Evolutionary conservation across 768 basidiomycete genomes (phyloP), one percentile per base, ranked within the genome.

Genomic region (Tylopilus subfusipes): DNA sequence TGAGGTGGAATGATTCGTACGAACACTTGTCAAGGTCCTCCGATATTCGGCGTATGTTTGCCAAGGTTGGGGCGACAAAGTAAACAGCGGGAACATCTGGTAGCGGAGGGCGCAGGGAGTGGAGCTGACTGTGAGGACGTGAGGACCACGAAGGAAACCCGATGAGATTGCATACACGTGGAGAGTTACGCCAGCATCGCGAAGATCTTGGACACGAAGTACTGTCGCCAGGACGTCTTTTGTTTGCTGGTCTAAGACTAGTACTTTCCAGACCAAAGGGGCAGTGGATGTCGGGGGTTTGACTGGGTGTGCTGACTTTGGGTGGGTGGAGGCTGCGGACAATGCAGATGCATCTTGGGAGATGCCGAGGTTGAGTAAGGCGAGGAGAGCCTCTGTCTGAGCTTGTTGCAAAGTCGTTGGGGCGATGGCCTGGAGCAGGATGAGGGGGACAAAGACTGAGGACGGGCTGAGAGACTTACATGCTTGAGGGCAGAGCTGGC

Each of bases 71-170:
- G 0, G 93, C 82, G 48, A 98, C 89, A 67, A 99, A 97, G 76
- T 99, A 99, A 29, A 98, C 82, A 2, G 97, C 94, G 18, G 97
- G 97, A 2, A 99, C 97, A 68, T 99, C 97, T 12, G 91, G 82
- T 38, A 99, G 75, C 5, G 93, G 82, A 25, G 97, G 97, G 53
- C 97, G 82, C 33, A 83, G 74, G 0, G 93, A 85, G 68, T 98
- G 94, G 6, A 98, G 74, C 77, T 98, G 97, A 58, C 95, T 98
- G 58, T 42, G 53, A 46, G 14, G 25, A 27, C 19, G 50, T 56
- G 34, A 60, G 47, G 19, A 42, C n/a, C 40, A 38, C 22, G 34
- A 25, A 45, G 54, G 18, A 45, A 43, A 58, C 18, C 27, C 31
- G 14, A 56, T 30, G 24, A 48, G 31, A 50, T 24, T 51, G 75